Evolutionary conservation across 768 basidiomycete species (phyloP).

Genomic region (Chalciporus chontae): DNA sequence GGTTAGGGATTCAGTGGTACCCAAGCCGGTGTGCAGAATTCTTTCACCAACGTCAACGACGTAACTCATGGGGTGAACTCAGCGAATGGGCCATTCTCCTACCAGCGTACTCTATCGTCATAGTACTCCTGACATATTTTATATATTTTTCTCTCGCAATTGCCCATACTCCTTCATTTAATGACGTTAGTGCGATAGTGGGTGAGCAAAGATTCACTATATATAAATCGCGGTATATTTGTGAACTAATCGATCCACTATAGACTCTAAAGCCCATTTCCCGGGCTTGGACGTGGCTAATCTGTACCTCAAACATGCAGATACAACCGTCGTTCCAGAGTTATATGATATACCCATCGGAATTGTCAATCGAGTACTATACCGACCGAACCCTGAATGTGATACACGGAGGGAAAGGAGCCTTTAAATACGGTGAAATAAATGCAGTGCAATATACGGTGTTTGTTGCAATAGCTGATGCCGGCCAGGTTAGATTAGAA

Average conservation of each 20-base stretch:
- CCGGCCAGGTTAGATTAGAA: slow-evolving; percentile 12
- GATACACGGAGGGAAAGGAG: slow-evolving; percentile 5
- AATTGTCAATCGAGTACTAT: slow-evolving; percentile 73
- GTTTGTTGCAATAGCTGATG: neutral
- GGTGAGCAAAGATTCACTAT: slow-evolving; percentile 42
- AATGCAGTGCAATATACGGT: slow-evolving; percentile 4
- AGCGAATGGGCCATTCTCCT: slow-evolving; percentile 86
- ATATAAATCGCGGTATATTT: slow-evolving; percentile 7
- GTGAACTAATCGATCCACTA: slow-evolving; percentile 13
- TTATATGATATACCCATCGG: slow-evolving; percentile 83
- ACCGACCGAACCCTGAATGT: slow-evolving; percentile 31
- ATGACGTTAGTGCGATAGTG: slow-evolving; percentile 61
- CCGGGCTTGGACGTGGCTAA: slow-evolving; percentile 35
- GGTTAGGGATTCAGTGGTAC: slow-evolving; percentile 77
- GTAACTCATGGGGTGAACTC: slow-evolving; percentile 1
- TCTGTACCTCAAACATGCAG: slow-evolving; percentile 49
- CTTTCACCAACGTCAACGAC: neutral
- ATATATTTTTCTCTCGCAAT: slow-evolving; percentile 75
- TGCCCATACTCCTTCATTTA: slow-evolving; percentile 64
- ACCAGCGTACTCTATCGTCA: slow-evolving; percentile 71
- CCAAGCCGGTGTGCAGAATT: slow-evolving; percentile 66
- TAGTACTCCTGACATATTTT: slow-evolving; percentile 72
- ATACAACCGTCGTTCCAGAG: slow-evolving; percentile 51
- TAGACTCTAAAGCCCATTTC: slow-evolving; percentile 59
- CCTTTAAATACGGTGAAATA: slow-evolving; percentile 20